Percentiles rank a stretch among this genome's conserved stretches.
phyloP scores from a whole-genome alignment of 805 yeast genomes.

The Kodamaea restingae region DNA sequence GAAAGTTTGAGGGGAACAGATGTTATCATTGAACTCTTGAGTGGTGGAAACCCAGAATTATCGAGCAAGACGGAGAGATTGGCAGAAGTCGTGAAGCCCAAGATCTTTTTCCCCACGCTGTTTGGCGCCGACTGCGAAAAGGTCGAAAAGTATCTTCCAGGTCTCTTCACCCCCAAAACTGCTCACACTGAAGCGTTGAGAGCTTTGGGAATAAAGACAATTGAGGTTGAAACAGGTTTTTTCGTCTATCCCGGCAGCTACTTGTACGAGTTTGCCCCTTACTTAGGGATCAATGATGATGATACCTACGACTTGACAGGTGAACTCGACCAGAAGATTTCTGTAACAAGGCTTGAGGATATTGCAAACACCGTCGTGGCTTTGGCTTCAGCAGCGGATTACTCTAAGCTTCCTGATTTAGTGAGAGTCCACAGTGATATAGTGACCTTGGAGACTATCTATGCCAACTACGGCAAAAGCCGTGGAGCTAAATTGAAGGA shows the following conservation, averaged over 20 bases:
- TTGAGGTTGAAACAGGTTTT: constrained; percentile 38
- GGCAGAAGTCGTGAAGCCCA: constrained; percentile 40
- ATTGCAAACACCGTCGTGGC: constrained; percentile 16
- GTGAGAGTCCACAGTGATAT: constrained; percentile 41
- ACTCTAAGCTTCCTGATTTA: constrained; percentile 39
- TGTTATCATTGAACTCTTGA: constrained; percentile 46
- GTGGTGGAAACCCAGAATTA: constrained; percentile 26
- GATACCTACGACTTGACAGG: constrained; percentile 38
- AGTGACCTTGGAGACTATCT: constrained; percentile 36
- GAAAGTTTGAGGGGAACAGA: constrained; percentile 46
- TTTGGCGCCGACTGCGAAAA: constrained; percentile 49
- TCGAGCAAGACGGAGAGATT: constrained; percentile 34
- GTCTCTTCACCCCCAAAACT: constrained; percentile 29
- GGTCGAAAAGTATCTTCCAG: constrained; percentile 27
- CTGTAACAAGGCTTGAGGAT: constrained; percentile 29
- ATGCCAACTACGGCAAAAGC: constrained; percentile 36
- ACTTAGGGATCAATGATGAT: constrained; percentile 36
- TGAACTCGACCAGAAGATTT: constrained; percentile 31
- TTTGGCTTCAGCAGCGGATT: constrained; percentile 20
- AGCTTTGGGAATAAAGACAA: constrained; percentile 44
- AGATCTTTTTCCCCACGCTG: constrained; percentile 56
- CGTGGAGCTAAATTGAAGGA: constrained; percentile 25
- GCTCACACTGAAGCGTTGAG: constrained; percentile 38
- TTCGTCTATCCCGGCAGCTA: constrained; percentile 36
- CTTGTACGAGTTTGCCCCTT: constrained; percentile 30